Conservation (phyloP, 2,329 filamentous ascomycete species). For the Saccharata proteae region DNA sequence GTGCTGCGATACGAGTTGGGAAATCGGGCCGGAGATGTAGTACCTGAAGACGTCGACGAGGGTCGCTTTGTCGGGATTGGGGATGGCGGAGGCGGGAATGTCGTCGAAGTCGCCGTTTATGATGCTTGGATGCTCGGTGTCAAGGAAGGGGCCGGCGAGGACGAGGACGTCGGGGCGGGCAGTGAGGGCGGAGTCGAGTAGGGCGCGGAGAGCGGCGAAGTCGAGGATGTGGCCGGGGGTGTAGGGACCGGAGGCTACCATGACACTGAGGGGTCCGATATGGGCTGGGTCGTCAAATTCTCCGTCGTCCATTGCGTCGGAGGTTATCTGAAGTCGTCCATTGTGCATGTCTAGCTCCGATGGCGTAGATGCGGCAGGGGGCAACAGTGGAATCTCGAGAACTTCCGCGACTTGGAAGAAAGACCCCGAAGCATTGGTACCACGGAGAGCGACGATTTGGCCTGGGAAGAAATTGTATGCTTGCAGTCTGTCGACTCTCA, state of each 20-base stretch:
- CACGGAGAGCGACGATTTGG: constrained; percentile 78
- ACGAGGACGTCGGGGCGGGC: constrained; percentile 67
- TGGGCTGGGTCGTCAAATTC: constrained; percentile 35
- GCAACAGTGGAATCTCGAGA: constrained; percentile 61
- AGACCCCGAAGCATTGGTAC: constrained; percentile 75
- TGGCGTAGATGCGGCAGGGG: constrained; percentile 58
- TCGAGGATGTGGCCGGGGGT: constrained; percentile 86
- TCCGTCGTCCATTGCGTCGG: constrained; percentile 15
- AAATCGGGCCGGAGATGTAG: constrained; percentile 62
- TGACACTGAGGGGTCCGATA: constrained; percentile 56
- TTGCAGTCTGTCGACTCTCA: constrained; percentile 59
- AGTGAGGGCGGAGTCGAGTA: constrained; percentile 67
- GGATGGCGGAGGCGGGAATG: constrained; percentile 27
- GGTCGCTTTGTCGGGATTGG: constrained; percentile 58
- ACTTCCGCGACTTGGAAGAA: constrained; percentile 72
- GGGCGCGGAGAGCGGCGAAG: constrained; percentile 72
- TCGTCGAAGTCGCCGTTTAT: constrained; percentile 42
- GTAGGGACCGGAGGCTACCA: constrained; percentile 79
- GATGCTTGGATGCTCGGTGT: constrained; percentile 79
- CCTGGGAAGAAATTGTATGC: constrained; percentile 84
- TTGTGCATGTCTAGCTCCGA: constrained; percentile 55
- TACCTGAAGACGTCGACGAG: constrained; percentile 74
- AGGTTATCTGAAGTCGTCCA: constrained; percentile 51
- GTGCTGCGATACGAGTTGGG: constrained; percentile 55
- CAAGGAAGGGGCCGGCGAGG: constrained; percentile 77